Percentiles rank a stretch among this genome's conserved stretches.
Conservation (phyloP, 805 yeast species). For the Jamesozyma piceae region DNA sequence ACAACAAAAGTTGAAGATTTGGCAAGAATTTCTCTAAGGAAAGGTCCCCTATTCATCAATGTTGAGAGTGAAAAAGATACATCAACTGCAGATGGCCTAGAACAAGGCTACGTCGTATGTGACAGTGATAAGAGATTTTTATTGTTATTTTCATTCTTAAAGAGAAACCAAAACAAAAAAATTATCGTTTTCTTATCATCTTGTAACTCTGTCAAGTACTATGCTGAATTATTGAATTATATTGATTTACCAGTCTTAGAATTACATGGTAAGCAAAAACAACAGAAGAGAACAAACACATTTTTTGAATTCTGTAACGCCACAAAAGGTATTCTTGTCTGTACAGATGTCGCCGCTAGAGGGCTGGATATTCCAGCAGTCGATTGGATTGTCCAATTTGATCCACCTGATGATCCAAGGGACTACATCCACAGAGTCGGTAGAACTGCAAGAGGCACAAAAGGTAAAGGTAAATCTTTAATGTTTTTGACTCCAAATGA, state of each 20-base stretch:
- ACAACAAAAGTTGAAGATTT: constrained; percentile 97
- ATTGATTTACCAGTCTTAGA: constrained; percentile 95
- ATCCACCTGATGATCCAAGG: constrained; percentile 99
- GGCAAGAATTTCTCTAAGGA: constrained; percentile 89
- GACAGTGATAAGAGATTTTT: constrained; percentile 92
- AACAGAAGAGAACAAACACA: constrained; percentile 96
- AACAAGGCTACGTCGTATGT: constrained; percentile 97
- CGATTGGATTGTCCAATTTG: constrained; percentile 98
- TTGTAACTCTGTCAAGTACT: constrained; percentile 94
- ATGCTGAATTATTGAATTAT: constrained; percentile 88
- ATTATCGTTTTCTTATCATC: constrained; percentile 91
- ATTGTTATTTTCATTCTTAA: constrained; percentile 82
- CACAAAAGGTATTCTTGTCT: constrained; percentile 80
- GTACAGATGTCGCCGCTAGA: constrained; percentile 99
- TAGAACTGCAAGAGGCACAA: constrained; percentile 91
- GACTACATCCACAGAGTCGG: constrained; percentile 99
- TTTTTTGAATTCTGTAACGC: constrained; percentile 98
- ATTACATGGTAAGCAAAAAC: constrained; percentile 96
- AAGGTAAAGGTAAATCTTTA: constrained; percentile 84
- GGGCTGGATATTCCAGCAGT: constrained; percentile 98
- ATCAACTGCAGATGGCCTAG: constrained; percentile 93
- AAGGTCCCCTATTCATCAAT: constrained; percentile 89
- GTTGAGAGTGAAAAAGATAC: constrained; percentile 76
- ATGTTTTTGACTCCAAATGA: constrained; percentile 94
- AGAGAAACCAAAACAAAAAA: constrained; percentile 85